Base-by-base conservation (phyloP, 2,329 filamentous ascomycete genomes). In the Epichloe brachyelytri region DNA sequence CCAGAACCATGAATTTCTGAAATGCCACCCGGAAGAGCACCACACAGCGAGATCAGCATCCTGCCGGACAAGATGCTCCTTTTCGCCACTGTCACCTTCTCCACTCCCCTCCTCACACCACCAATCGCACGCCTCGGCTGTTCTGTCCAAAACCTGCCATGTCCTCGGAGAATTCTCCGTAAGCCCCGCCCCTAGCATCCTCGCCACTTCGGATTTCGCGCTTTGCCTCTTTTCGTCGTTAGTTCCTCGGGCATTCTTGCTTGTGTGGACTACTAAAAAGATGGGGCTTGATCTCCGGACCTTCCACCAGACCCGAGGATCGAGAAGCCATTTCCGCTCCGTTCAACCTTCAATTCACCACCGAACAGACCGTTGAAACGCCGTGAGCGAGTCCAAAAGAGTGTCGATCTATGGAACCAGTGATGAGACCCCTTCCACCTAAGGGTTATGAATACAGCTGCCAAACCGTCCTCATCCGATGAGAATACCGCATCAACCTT, bases 261-360 rank as follows among this genome's bases (percentile, higher is more conserved):
- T 19, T 39, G 14, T 30, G 33, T 43, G 20, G 41, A n/a, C n/a
- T 40, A 20, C 50, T 12, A 40, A 40, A 30, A 34, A 36, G 26
- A 38, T 48, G 49, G 54, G 47, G 33, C 50, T 51, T 53, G 55
- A 56, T 56, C 48, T 40, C 49, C 51, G 51, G 51, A 40, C 33
- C 44, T 41, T 43, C 44, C 47, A 19, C 39, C 43, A 43, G 36
- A 30, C 34, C 48, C 51, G 53, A 53, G 36, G 51, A 56, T 56
- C 55, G 53, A 54, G 48, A 43, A 26, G 34, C 46, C 37, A 49
- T 40, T 38, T 53, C 52, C 43, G 51, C 51, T 44, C 51, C 51
- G 54, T 56, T 51, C 43, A 50, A 48, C 45, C 54, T 52, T 41
- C 39, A 53, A 47, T 37, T 48, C 48, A 54, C n/a, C 48, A 46